Evolutionary conservation across 192 early-diverging fungal genomes (phyloP), one percentile per base, ranked within the genome.

Genomic region (Funneliformis mosseae): DNA sequence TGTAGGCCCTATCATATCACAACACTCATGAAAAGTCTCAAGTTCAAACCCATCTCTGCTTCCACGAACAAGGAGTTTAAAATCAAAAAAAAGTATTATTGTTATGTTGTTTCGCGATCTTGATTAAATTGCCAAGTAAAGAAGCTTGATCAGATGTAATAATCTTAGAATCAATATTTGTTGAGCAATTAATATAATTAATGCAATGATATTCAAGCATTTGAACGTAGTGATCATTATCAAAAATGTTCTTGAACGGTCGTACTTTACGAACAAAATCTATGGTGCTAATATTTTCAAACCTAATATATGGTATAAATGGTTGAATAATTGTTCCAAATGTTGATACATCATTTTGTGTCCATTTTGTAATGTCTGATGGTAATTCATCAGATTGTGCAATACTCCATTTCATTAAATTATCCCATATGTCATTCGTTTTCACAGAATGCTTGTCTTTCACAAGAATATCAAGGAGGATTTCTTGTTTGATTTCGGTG

Each of bases 1-100:
- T 8, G 81, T 83, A 48, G 77, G 71, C 18, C 77, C 81, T 63
- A 74, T 66, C 9, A 64, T 41, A 74, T 83, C 78, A 77, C 82
- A 83, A 8, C 12, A 16, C 18, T 27, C 18, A 18, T 76, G 74
- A 76, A 76, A 76, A 27, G 12, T 61, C 41, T 41, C 27, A 0
- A 39, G 1, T 14, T 11, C 23, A 28, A 61, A 76, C 7, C 74
- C 74, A 45, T 76, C 74, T n/a, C 74, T 46, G 61, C 74, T 61
- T 41, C 74, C 74, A 60, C 59, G 23, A 5, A 76, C 14, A 7
- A 76, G 21, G 23, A 76, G 61, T 60, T 38, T 33, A 18, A 76
- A 76, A 16, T 76, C 16, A 33, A 10, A 74, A 48, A n/a, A 16
- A 11, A 48, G 16, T 3, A 43, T 5, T 74, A 23, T 38, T 8